phyloP scores from a whole-genome alignment of 2,329 filamentous ascomycete species.

The Onygenales sp. region DNA sequence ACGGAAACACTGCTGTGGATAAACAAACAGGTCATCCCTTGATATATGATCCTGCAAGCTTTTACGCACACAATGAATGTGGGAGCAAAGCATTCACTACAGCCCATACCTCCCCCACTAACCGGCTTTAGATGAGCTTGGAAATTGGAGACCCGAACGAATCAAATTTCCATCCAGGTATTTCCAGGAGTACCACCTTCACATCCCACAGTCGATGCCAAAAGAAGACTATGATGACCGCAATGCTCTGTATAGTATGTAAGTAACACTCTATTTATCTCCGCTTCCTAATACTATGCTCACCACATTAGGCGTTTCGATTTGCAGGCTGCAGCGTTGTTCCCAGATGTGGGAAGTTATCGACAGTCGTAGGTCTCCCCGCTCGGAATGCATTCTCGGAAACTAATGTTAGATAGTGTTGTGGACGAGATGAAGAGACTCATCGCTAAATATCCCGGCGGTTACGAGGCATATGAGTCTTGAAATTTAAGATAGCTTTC shows the following conservation, averaged over 20 bases:
- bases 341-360: slow-evolving; percentile 5
- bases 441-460: slow-evolving; percentile 10
- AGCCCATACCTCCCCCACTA: neutral
- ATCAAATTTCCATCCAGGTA: slow-evolving; percentile 9
- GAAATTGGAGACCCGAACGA: slow-evolving; percentile 10
- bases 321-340: slow-evolving; percentile 5
- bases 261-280: neutral
- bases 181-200: slow-evolving; percentile 12
- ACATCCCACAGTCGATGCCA: slow-evolving; percentile 14
- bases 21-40: slow-evolving; percentile 9
- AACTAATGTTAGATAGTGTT: slow-evolving; percentile 3
- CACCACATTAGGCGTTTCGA: slow-evolving; percentile 5
- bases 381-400: neutral
- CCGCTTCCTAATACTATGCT: neutral
- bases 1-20: slow-evolving; percentile 21
- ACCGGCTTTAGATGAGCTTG: slow-evolving; percentile 12
- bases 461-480: slow-evolving; percentile 8
- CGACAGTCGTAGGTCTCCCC: slow-evolving; percentile 6
- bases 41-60: slow-evolving; percentile 12
- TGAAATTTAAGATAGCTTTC: neutral
- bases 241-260: slow-evolving; percentile 18
- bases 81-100: neutral
- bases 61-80: slow-evolving; percentile 20
- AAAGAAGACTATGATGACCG: slow-evolving; percentile 20
- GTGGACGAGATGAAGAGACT: slow-evolving; percentile 14